Evolutionary conservation across 2,329 filamentous ascomycete species (phyloP).

Genomic region (Xylaria sp.): DNA sequence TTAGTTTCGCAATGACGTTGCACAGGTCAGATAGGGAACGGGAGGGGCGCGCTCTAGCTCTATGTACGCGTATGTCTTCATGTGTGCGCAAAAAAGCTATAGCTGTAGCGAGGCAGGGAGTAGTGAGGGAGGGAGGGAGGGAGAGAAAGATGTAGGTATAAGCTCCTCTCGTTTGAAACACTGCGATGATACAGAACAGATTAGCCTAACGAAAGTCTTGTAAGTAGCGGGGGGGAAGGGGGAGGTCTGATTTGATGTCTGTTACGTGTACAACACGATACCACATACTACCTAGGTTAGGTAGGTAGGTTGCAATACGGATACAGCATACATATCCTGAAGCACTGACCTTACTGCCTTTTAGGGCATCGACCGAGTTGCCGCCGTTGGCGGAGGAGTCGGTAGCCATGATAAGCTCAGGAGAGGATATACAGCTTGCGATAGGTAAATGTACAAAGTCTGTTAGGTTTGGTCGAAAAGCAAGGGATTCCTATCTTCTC

Average conservation of each 20-base stretch:
- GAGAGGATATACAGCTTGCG: constrained; percentile 22
- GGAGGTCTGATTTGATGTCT: not conserved
- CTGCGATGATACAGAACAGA: constrained; percentile 43
- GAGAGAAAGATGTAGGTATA: constrained; percentile 6
- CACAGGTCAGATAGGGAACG: constrained; percentile 27
- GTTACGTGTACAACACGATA: not conserved
- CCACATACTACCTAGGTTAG: too few species aligned
- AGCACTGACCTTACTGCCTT: constrained; percentile 64
- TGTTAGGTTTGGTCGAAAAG: constrained; percentile 26
- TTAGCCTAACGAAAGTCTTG: constrained; percentile 48
- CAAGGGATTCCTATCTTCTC: constrained; percentile 35
- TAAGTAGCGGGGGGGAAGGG: constrained; percentile 18
- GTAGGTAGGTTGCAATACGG: not conserved
- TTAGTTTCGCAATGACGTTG: constrained; percentile 49
- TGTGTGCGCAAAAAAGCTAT: not conserved
- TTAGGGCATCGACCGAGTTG: constrained; percentile 60
- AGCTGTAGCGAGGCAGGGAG: not conserved
- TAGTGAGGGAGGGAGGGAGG: not conserved
- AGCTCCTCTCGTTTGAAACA: constrained; percentile 47
- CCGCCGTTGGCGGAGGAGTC: constrained; percentile 60
- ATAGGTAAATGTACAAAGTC: constrained; percentile 16
- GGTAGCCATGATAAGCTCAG: constrained; percentile 54
- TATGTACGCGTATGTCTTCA: not conserved
- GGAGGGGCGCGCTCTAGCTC: constrained; percentile 25
- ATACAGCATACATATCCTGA: not conserved